Conservation (phyloP, 352 stramenopile genomes). For the Globisporangium alternatum region DNA sequence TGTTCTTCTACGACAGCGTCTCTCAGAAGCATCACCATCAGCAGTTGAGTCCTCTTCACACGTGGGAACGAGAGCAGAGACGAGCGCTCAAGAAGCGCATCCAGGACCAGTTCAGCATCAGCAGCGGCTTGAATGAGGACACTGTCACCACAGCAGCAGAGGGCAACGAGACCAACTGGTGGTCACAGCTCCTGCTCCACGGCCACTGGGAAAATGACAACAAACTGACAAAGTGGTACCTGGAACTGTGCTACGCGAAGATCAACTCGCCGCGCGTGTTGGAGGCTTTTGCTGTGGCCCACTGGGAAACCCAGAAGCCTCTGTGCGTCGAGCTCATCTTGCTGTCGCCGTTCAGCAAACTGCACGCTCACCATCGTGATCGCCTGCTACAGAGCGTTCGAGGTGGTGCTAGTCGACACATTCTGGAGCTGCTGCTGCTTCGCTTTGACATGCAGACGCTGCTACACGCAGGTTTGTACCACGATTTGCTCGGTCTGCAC, state of each 20-base stretch:
- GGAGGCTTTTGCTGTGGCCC: conserved; percentile 35
- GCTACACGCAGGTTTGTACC: conserved; percentile 38
- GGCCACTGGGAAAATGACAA: conserved; percentile 39
- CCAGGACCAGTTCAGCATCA: conserved; percentile 31
- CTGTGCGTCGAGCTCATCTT: conserved; percentile 52
- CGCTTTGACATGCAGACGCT: conserved; percentile 51
- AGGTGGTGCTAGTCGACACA: background rate
- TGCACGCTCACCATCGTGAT: conserved; percentile 37
- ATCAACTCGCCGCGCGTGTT: conserved; percentile 26
- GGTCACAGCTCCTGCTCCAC: conserved; percentile 41
- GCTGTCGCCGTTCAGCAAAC: conserved; percentile 49
- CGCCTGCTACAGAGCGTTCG: conserved; percentile 25
- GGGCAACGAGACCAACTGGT: conserved; percentile 18
- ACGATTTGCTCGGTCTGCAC: conserved; percentile 29
- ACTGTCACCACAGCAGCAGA: background rate
- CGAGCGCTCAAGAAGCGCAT: conserved; percentile 34
- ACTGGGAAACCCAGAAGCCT: conserved; percentile 33
- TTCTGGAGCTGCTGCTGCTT: conserved; percentile 53
- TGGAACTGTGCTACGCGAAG: conserved; percentile 37
- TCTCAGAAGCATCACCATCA: background rate
- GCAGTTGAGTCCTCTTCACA: conserved; percentile 4
- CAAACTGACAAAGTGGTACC: conserved; percentile 55
- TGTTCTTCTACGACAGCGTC: conserved; percentile 24
- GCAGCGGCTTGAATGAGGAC: background rate
- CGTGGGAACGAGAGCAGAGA: conserved; percentile 44